Conservation (phyloP, 2,329 filamentous ascomycete genomes). For the Cladosporium velox region DNA sequence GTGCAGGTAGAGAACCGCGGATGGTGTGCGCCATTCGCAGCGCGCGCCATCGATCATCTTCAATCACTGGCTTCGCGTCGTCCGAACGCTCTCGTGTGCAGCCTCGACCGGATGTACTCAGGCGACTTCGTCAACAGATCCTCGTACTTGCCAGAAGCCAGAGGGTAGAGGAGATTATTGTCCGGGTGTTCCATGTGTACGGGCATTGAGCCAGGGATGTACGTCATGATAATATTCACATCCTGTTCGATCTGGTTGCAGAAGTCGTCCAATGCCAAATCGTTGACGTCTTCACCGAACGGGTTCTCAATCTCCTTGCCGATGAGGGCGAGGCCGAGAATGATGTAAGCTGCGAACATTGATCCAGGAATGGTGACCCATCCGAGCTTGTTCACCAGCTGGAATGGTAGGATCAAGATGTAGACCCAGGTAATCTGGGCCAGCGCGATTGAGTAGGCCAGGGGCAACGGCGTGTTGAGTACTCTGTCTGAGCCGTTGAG, state of each 20-base stretch:
- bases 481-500: slow-evolving; percentile 74
- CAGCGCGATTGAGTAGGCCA: slow-evolving; percentile 82
- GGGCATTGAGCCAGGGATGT: not conserved
- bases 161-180: not conserved
- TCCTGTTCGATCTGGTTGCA: slow-evolving; percentile 74
- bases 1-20: too few species aligned
- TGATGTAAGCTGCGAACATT: slow-evolving; percentile 72
- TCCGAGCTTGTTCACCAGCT: slow-evolving; percentile 63
- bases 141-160: slow-evolving; percentile 1
- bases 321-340: slow-evolving; percentile 74
- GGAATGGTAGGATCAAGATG: slow-evolving; percentile 78
- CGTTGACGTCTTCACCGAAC: slow-evolving; percentile 81
- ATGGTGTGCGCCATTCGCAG: too few species aligned
- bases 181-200: not conserved
- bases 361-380: slow-evolving; percentile 81
- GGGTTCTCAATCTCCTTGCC: slow-evolving; percentile 84
- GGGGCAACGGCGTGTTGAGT: slow-evolving; percentile 76
- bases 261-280: slow-evolving; percentile 73
- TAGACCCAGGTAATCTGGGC: slow-evolving; percentile 86
- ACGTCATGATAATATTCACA: slow-evolving; percentile 53
- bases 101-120: not conserved
- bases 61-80: not conserved
- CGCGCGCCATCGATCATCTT: not conserved
- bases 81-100: not conserved
- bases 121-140: slow-evolving; percentile 1